Base-by-base conservation (phyloP, 805 yeast species). In the Myxozyma lipomycoides region DNA sequence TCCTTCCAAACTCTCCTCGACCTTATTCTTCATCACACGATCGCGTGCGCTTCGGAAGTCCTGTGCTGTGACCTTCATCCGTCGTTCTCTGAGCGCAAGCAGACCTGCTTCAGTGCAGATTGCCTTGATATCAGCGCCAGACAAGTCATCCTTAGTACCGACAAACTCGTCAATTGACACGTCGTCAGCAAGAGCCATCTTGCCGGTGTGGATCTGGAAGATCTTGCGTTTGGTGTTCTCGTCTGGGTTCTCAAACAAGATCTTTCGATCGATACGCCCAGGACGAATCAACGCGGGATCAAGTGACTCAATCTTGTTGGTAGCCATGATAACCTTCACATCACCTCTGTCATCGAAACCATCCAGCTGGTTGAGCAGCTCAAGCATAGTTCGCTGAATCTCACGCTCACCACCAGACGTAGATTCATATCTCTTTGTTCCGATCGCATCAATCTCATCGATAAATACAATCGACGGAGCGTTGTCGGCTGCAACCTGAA, bases 381-480 rank as follows among this genome's bases (percentile, higher is more conserved):
- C 98, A 78, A 90, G 76, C 98, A 90, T 91, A 34, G 98, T 91
- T 75, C 98, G 83, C 73, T 91, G 98, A 58, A 91, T 87, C 72
- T 91, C 98, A 62, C 96, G 80, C 72, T 91, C 98, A 66, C 98
- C 98, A 40, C 98, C 97, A 19, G 95, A 84, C 4, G 84, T 75
- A 19, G 75, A 84, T 53, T 91, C 96, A 69, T 91, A 90, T 70
- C 99, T 83, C 69, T 91, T 91, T n/a, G 95, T 86, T 70, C 98
- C 99, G 67, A 93, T 93, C 40, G 99, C 98, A 71, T 93, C 98
- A 65, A 93, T 91, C 73, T 93, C 98, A 73, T 93, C 98, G 60
- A 93, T 93, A 65, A 93, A 93, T 34, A 93, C 96, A 72, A 93
- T 93, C n/a, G 96, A 83, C 35, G 98, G 98, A 0, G 98, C 96